Percentiles rank a stretch among this genome's conserved stretches.
Conservation (phyloP, 805 yeast genomes). For the Henningerozyma blattae region DNA sequence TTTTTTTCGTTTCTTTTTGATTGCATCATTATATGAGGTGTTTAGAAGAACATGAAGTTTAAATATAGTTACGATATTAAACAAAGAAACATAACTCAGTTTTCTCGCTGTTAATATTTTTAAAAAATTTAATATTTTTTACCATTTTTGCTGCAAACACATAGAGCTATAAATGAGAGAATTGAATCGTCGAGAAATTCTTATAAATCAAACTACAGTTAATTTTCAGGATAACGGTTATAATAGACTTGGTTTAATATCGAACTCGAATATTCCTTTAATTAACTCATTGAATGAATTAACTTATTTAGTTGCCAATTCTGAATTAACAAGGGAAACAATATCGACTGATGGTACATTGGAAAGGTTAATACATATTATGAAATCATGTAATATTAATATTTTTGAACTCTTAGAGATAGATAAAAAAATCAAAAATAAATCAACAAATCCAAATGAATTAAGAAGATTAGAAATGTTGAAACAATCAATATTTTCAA, state of each 20-base stretch:
- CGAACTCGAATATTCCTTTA: constrained; percentile 78
- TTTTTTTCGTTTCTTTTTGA: too few relatives aligned
- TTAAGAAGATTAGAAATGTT: too few relatives aligned
- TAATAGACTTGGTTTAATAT: constrained; percentile 86
- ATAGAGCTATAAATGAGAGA: constrained; percentile 93
- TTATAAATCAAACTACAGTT: constrained; percentile 82
- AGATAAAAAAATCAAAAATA: constrained; percentile 10
- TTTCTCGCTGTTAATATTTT: too few relatives aligned
- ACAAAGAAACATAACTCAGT: too few relatives aligned
- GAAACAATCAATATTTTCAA: too few relatives aligned
- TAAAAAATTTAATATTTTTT: too few relatives aligned
- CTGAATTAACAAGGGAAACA: constrained; percentile 84
- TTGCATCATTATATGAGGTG: too few relatives aligned
- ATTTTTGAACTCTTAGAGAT: constrained; percentile 11
- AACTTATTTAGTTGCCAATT: constrained; percentile 74
- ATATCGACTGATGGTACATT: constrained; percentile 84
- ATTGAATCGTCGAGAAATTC: constrained; percentile 68
- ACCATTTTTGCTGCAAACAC: too few relatives aligned
- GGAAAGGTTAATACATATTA: constrained; percentile 73
- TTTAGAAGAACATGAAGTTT: too few relatives aligned
- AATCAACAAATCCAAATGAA: too few relatives aligned
- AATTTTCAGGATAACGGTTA: constrained; percentile 89
- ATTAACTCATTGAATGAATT: constrained; percentile 86
- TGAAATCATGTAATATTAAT: constrained; percentile 59
- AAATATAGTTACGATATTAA: too few relatives aligned